Evolutionary conservation across 345 rosid genomes (phyloP), one percentile per base, ranked within the genome.

Genomic region (Ceriops decandra): DNA sequence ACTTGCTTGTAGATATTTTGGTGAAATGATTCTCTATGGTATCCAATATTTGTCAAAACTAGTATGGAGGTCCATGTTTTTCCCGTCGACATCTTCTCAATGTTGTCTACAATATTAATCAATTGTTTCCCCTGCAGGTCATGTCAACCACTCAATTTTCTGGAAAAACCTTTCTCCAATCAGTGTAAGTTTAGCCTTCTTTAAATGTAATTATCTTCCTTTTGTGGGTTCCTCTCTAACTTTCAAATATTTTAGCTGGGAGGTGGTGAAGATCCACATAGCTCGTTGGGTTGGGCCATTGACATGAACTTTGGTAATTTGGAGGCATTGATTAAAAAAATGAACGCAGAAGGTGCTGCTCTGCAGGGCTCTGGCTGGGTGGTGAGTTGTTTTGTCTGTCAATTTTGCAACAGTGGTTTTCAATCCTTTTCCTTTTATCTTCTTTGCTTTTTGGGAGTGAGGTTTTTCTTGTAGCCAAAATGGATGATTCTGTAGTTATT

Each of bases 311-410:
- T 87, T 82, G 99, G 99, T 32, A 91, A 93, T 52, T 49, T 91
- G n/a, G 95, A 95, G 56, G 82, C 83, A 61, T 74, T 95, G 80
- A 80, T 90, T 21, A 80, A 86, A 30, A 95, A 90, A 78, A 91
- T 91, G 85, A 91, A 42, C 68, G 76, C 92, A n/a, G 96, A 95
- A 76, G 97, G 97, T 80, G 96, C 96, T 77, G 93, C 95, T 70
- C 4, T 95, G 27, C 99, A 95, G 82, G 99, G 99, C 61, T 95
- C 97, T 11, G 99, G 99, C 78, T 95, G 99, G 99, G 96, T 95
- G 96, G 97, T 91, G 69, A 72, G 95, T 72, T 59, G 2, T 75
- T 76, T 51, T 38, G 20, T 30, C 63, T 62, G 15, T 36, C 31
- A 20, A 9, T 21, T n/a, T 26, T 53, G 3, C 1, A 60, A 31